A percentile compares a stretch with the other conserved stretches of the same genome.
phyloP scores from a whole-genome alignment of 139 green algal species.

The Mychonastes homosphaera region DNA sequence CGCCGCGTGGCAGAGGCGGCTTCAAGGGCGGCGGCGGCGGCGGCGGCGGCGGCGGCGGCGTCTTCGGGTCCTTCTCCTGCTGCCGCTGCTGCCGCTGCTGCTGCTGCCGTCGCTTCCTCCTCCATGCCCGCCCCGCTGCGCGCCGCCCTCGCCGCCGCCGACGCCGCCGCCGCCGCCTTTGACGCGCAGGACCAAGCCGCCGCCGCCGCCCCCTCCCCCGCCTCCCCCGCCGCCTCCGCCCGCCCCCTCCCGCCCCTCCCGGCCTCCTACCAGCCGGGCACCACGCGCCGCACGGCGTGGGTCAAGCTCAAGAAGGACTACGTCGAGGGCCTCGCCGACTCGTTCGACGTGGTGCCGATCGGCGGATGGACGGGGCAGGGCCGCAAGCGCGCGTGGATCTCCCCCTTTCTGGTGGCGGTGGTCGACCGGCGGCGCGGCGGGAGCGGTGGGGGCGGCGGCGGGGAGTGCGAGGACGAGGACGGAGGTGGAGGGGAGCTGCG shows the following conservation, averaged over 20 bases:
- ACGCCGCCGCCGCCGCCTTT: neutral
- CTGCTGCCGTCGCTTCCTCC: too few relatives aligned
- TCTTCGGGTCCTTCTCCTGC: neutral
- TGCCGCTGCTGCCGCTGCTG: neutral
- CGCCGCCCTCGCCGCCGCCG: neutral
- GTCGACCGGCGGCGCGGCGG: constrained; percentile 60
- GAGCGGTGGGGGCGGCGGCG: constrained; percentile 20
- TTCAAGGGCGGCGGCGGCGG: neutral
- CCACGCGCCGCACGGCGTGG: constrained; percentile 62
- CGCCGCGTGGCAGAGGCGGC: too few relatives aligned
- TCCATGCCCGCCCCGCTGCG: neutral
- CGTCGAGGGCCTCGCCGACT: constrained; percentile 64
- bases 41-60: neutral
- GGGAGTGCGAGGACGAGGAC: neutral
- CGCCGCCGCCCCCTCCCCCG: too few relatives aligned
- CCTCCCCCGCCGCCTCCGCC: too few relatives aligned
- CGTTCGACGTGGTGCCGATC: constrained; percentile 86
- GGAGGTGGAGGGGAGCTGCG: neutral
- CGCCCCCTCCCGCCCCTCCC: too few relatives aligned
- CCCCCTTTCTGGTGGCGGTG: constrained; percentile 78
- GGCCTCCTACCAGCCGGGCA: constrained; percentile 53
- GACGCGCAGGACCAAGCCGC: neutral
- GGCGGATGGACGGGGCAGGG: constrained; percentile 74
- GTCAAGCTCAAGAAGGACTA: constrained; percentile 83
- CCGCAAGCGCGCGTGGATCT: constrained; percentile 66